These are phyloP conservation scores for Chimonanthus salicifolius DNA, from an alignment of 164 flowering plant genomes.

Conservation along the genomic window DNA sequence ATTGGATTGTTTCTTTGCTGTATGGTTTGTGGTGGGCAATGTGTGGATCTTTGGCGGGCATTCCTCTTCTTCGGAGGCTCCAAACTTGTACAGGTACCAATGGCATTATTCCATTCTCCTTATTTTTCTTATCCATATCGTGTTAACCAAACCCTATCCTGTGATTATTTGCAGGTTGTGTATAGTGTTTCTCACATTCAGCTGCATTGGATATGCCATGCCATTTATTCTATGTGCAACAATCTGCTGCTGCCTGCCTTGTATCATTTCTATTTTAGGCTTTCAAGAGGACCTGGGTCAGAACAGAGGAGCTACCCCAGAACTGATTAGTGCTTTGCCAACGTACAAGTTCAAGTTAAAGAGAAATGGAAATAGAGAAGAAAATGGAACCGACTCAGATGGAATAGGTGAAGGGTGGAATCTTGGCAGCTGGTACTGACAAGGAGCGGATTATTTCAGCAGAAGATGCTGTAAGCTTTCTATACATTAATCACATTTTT, in stretches of 20 bases:
- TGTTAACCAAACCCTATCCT: background rate
- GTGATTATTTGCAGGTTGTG: conserved; percentile 59
- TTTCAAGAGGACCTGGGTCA: conserved; percentile 64
- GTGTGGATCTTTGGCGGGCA: conserved; percentile 71
- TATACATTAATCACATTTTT: background rate
- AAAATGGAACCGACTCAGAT: conserved; percentile 31
- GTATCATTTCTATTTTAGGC: conserved; percentile 78
- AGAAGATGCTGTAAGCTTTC: conserved; percentile 85
- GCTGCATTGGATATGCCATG: conserved; percentile 97
- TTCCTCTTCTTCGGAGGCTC: conserved; percentile 49
- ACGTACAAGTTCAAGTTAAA: conserved; percentile 71
- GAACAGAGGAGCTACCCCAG: conserved; percentile 74
- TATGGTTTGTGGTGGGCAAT: conserved; percentile 72
- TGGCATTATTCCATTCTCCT: background rate
- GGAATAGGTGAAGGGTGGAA: conserved; percentile 59
- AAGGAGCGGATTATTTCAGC: conserved; percentile 74
- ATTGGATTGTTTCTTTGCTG: conserved; percentile 64
- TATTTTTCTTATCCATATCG: background rate
- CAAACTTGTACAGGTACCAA: conserved; percentile 53
- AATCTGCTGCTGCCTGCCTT: conserved; percentile 95
- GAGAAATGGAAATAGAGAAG: conserved; percentile 33
- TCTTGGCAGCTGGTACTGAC: conserved; percentile 83
- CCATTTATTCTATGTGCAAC: conserved; percentile 88
- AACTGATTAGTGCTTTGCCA: conserved; percentile 72
- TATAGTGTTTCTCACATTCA: conserved; percentile 80